A percentile compares a stretch with the other conserved stretches of the same genome.
phyloP scores from a whole-genome alignment of 1,284 basidiomycete species.

The Trametes pubescens region DNA sequence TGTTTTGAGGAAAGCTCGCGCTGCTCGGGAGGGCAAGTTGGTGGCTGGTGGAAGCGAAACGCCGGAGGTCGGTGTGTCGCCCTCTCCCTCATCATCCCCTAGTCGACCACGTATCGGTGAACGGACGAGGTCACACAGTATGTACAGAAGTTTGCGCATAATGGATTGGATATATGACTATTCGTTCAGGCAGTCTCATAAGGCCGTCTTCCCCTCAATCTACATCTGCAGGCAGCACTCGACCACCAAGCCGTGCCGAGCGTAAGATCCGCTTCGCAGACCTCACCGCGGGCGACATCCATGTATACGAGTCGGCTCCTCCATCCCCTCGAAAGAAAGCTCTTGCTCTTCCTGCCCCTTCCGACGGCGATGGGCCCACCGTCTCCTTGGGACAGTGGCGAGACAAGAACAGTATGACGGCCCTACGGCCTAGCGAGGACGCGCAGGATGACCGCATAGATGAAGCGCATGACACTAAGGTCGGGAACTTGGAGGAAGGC shows the following conservation, averaged over 20 bases:
- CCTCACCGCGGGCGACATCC: slow-evolving; percentile 60
- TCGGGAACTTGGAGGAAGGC: slow-evolving; percentile 65
- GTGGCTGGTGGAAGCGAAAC: slow-evolving; percentile 11
- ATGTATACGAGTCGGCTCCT: slow-evolving; percentile 83
- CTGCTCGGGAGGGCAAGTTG: slow-evolving; percentile 37
- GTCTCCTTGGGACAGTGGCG: slow-evolving; percentile 62
- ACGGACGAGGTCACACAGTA: slow-evolving; percentile 36
- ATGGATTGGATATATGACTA: slow-evolving; percentile 26
- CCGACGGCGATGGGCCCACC: slow-evolving; percentile 49
- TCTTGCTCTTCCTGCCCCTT: slow-evolving; percentile 58
- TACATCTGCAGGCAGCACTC: slow-evolving; percentile 45
- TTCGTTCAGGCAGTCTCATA: slow-evolving; percentile 26
- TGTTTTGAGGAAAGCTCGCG: slow-evolving; percentile 61
- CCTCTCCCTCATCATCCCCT: slow-evolving; percentile 22
- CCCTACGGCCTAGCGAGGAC: background rate
- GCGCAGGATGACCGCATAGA: background rate
- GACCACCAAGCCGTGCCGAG: slow-evolving; percentile 51
- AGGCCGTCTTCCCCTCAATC: slow-evolving; percentile 40
- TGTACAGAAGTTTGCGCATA: slow-evolving; percentile 26
- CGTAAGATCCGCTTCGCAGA: slow-evolving; percentile 64
- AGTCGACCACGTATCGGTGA: slow-evolving; percentile 26
- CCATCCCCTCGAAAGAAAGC: slow-evolving; percentile 67
- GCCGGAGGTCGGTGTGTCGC: slow-evolving; percentile 22
- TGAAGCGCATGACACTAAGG: slow-evolving; percentile 1
- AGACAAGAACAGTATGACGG: background rate